Evolutionary conservation across 129 eudicot species (phyloP), one percentile per base, ranked within the genome.

Genomic region (Saposhnikovia divaricata): DNA sequence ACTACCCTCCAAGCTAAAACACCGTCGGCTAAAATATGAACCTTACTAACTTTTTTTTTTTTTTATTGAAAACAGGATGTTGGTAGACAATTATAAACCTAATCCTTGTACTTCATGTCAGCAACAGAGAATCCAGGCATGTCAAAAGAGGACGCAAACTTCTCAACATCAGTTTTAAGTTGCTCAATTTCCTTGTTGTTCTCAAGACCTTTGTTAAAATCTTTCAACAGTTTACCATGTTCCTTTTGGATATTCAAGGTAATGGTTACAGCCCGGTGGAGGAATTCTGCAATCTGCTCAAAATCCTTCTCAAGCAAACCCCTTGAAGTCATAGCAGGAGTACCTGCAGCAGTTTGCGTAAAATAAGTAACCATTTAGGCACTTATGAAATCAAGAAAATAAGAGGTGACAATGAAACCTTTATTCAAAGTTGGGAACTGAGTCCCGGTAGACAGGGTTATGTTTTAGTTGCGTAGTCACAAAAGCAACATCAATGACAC

Each of bases 281-380:
- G 93, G 79, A 95, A 92, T 85, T 95, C 99, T 18, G 87, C 99
- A 9, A 92, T 90, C 84, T 90, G 89, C 88, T 96, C 99, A 80
- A 96, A 96, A 78, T 96, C 99, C 83, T 96, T 96, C 85, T 96
- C 99, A 15, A 92, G 88, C 77, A 96, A 70, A 10, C 97, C 99
- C 89, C 99, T 92, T 81, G 99, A 92, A 43, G 99, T 96, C 99
- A 96, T 96, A 25, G 99, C 99, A 2, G 99, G 99, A 21, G 98
- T 83, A 81, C 97, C 96, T 92, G 78, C 13, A 9, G 4, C 11
- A 15, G 9, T 12, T 68, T 31, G 31, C 25, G 15, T 28, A 68
- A 68, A 71, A 19, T 5, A 18, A 37, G 38, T 19, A 38, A 15
- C 10, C 73, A 14, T 4, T 66, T 34, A 66, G 72, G 42, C 21